These are phyloP conservation scores for Populus alba DNA, from an alignment of 345 rosid genomes.

Conservation along the genomic window DNA sequence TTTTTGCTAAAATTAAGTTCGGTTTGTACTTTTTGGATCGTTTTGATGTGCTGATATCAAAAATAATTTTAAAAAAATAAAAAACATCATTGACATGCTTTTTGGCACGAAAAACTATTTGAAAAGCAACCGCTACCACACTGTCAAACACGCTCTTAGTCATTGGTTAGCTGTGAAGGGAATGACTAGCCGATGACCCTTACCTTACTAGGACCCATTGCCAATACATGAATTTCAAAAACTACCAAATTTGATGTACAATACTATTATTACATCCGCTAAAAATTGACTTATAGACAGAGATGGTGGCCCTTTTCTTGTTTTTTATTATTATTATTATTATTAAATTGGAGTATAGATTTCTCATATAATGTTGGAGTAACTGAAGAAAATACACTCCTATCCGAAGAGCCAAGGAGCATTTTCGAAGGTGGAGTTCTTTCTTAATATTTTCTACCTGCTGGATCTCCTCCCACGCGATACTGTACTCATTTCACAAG, in stretches of 20 bases:
- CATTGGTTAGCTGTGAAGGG: constrained; percentile 15
- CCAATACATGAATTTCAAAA: neutral
- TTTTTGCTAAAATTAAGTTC: too few relatives aligned
- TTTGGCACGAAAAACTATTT: too few relatives aligned
- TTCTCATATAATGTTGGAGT: neutral
- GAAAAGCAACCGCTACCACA: too few relatives aligned
- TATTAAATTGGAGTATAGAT: too few relatives aligned
- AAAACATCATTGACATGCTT: too few relatives aligned
- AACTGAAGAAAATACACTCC: neutral
- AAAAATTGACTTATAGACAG: neutral
- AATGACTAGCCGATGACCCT: constrained; percentile 7
- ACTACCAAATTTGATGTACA: neutral
- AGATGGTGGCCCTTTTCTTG: neutral
- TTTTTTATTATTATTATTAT: too few relatives aligned
- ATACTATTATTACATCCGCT: neutral
- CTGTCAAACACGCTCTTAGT: too few relatives aligned
- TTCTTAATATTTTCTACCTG: neutral
- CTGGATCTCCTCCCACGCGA: constrained; percentile 19
- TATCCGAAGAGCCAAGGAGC: neutral
- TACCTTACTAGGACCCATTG: neutral
- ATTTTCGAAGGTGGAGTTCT: neutral
- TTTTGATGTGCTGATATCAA: too few relatives aligned
- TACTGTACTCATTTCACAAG: neutral
- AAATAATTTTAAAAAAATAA: too few relatives aligned
- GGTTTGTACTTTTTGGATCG: too few relatives aligned